phyloP scores from a whole-genome alignment of 2,329 filamentous ascomycete species.

The Cordyceps cicadae region DNA sequence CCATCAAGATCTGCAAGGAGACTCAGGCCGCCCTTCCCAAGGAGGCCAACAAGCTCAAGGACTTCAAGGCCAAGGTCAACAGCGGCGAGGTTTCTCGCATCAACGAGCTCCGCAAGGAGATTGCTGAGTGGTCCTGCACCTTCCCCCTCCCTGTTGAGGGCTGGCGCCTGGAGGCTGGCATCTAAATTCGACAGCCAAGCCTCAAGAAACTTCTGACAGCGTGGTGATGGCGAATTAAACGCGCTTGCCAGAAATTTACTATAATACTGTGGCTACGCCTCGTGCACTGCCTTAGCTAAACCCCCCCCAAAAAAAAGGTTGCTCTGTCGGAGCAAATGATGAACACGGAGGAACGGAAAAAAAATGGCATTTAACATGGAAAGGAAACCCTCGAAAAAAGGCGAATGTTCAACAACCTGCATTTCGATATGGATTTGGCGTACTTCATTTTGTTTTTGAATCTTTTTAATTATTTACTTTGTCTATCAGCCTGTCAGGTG shows the following conservation, averaged over 20 bases:
- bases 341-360: neutral
- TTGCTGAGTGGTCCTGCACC: conserved; percentile 72
- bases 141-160: conserved; percentile 89
- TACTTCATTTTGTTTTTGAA: conserved; percentile 6
- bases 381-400: conserved; percentile 1
- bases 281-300: neutral
- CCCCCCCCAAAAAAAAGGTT: neutral
- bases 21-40: conserved; percentile 80
- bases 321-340: neutral
- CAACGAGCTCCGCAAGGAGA: conserved; percentile 78
- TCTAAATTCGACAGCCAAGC: conserved; percentile 31
- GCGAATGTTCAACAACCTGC: conserved; percentile 13
- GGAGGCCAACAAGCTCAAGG: conserved; percentile 98
- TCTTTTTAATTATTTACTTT: conserved; percentile 2
- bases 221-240: neutral
- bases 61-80: conserved; percentile 92
- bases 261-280: neutral
- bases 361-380: conserved; percentile 14
- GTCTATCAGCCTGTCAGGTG: neutral
- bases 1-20: conserved; percentile 84
- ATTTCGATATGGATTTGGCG: conserved; percentile 6
- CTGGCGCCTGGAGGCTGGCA: conserved; percentile 53
- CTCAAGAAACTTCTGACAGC: neutral
- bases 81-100: conserved; percentile 73
- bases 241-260: neutral